Conservation (phyloP, 2,329 filamentous ascomycete species). For the Calonectria naviculata region DNA sequence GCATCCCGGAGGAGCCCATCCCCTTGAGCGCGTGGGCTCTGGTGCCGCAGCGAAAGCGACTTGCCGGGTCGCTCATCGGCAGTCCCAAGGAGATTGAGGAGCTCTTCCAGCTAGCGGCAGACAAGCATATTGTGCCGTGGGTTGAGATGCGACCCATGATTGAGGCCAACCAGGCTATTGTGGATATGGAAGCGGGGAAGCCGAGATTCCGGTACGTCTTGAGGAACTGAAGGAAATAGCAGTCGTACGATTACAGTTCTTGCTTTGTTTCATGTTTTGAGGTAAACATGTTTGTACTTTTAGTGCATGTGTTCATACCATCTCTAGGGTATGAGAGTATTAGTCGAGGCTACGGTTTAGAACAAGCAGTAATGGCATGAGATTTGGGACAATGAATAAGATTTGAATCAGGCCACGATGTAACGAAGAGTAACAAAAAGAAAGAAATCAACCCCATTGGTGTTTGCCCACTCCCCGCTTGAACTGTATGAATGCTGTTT, state of each 20-base stretch:
- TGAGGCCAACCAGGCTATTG: slow-evolving; percentile 63
- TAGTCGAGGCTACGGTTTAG: neutral
- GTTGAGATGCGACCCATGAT: slow-evolving; percentile 64
- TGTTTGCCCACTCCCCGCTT: too few relatives aligned
- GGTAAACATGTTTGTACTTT: neutral
- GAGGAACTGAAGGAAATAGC: slow-evolving; percentile 39
- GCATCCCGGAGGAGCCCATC: slow-evolving; percentile 57
- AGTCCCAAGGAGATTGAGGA: slow-evolving; percentile 66
- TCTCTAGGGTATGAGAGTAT: neutral
- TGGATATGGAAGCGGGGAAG: slow-evolving; percentile 66
- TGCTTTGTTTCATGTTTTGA: neutral
- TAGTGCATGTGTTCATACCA: neutral
- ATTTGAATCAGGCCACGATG: neutral
- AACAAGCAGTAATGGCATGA: neutral
- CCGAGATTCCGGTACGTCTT: slow-evolving; percentile 60
- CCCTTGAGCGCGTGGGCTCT: slow-evolving; percentile 30
- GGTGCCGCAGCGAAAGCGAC: slow-evolving; percentile 20
- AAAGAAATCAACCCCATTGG: neutral
- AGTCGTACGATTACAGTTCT: neutral
- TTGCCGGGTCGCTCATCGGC: slow-evolving; percentile 55
- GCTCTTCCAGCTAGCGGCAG: slow-evolving; percentile 67
- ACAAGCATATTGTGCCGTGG: slow-evolving; percentile 67
- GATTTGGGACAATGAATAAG: neutral
- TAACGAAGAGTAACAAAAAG: neutral
- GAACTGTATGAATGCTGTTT: too few relatives aligned